Evolutionary conservation across 129 eudicot genomes (phyloP), one percentile per base, ranked within the genome.

Genomic region (Tagetes erecta): DNA sequence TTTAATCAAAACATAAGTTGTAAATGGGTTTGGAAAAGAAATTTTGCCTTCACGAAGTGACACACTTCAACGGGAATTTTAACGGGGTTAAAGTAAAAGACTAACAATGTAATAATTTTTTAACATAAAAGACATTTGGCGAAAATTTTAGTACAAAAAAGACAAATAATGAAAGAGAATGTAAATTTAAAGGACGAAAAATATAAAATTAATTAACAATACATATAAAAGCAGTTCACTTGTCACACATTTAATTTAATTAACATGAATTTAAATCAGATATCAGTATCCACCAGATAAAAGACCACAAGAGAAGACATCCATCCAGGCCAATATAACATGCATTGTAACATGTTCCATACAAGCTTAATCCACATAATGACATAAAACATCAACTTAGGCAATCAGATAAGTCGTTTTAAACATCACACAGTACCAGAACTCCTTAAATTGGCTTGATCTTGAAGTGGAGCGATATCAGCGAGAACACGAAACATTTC

Each of bases 401-500:
- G 40, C 71, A 78, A 78, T 53, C 73, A 66, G 52, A 71, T 58
- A 62, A 64, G 60, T 37, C 14, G 35, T 31, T 7, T 52, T 8
- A 63, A 78, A 62, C 64, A 66, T 74, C 46, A 31, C 62, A 49
- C 7, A 30, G 20, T 62, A 36, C 37, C 68, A 33, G 4, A 9
- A 9, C 35, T 52, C 74, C 74, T 80, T 84, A 93, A 8, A 93
- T 93, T 44, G 98, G 98, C 81, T 94, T 94, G 87, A 94, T 90
- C 86, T 94, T 94, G 91, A 94, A 94, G 81, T 94, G 98, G 68
- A 92, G 88, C 6, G 96, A 87, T 74, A 92, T 92, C 39, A 89
- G 86, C 6, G 95, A 92, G 86, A 94, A 94, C 71, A 94, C 98
- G 31, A 94, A 94, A 75, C 97, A 94, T 86, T 94, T 94, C 84